Evolutionary conservation across 306 rosid species (phyloP), one percentile per base, ranked within the genome.

Genomic region (cucumber (Cucumis sativus)): DNA sequence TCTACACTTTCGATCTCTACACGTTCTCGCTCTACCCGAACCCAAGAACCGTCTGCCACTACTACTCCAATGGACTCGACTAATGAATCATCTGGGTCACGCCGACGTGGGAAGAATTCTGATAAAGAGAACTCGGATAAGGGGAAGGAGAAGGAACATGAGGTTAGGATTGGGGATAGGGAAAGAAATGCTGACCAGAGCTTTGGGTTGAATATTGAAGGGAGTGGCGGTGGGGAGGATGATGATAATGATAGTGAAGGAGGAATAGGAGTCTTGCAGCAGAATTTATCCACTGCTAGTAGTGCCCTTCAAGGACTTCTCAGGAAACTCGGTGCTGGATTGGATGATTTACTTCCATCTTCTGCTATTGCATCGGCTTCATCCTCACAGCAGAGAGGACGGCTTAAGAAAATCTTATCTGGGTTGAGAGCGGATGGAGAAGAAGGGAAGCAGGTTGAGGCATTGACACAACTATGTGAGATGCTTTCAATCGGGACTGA

Each of bases 301-400:
- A 96, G 98, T 77, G 99, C 99, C n/a, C 93, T 96, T 15, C 99
- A 96, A 72, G 99, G 99, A 43, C 91, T 96, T 76, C 90, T 96
- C 40, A 72, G 96, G 79, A 96, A 96, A 79, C 92, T 96, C 14
- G 99, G 99, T 23, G 99, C 98, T 0, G 99, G 99, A n/a, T 76
- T 96, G 67, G 99, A 96, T 76, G 99, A 96, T 84, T 82, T 96
- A 55, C 90, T 96, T 20, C 99, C 99, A 0, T 84, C 98, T 0
- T 84, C 98, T 6, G 98, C 88, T 0, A 91, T 92, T 83, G 97
- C 91, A 13, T 88, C 97, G 1, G 88, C 88, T 0, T 89, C 99
- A 1, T 80, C 91, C 0, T 96, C 97, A 6, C 98, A 96, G 77
- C 99, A 96, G 88, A 92, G 89, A 23, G 98, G 99, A 33, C 87